Evolutionary conservation across 495 filamentous ascomycete genomes (phyloP), one percentile per base, ranked within the genome.

Genomic region (Aspergillus wentii): DNA sequence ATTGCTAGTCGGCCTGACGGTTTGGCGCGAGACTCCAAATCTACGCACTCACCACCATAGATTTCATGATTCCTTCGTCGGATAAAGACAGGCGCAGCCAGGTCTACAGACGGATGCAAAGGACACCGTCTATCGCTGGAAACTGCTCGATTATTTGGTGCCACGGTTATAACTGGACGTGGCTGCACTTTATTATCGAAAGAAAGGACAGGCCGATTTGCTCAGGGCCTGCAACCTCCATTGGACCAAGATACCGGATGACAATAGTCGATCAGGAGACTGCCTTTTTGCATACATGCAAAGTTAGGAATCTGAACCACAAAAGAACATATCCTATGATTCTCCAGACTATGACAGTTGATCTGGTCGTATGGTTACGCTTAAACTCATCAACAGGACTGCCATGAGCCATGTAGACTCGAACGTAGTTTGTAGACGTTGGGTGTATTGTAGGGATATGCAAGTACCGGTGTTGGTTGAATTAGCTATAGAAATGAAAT

Each of bases 41-140:
- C 37, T 25, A 41, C 35, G 38, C 46, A 41, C 38, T 50, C 46
- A 42, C 44, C 29, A 21, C 25, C 47, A 56, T 56, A 56, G 52
- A 56, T 36, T 46, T 36, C 26, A 40, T 36, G 40, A 49, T 38
- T 38, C 41, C 48, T 44, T 49, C 41, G 37, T n/a, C n/a, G n/a
- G n/a, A n/a, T n/a, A n/a, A n/a, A n/a, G n/a, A n/a, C n/a, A n/a
- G n/a, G n/a, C n/a, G n/a, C n/a, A n/a, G n/a, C n/a, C n/a, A n/a
- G n/a, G n/a, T n/a, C n/a, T n/a, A n/a, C n/a, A n/a, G n/a, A n/a
- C n/a, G n/a, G n/a, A n/a, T n/a, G n/a, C n/a, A n/a, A n/a, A n/a
- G n/a, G n/a, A n/a, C n/a, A n/a, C n/a, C n/a, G n/a, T n/a, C n/a
- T n/a, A n/a, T n/a, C n/a, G n/a, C n/a, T n/a, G n/a, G n/a, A n/a